phyloP scores from a whole-genome alignment of 2,329 filamentous ascomycete species.

The Pseudonectria foliicola region DNA sequence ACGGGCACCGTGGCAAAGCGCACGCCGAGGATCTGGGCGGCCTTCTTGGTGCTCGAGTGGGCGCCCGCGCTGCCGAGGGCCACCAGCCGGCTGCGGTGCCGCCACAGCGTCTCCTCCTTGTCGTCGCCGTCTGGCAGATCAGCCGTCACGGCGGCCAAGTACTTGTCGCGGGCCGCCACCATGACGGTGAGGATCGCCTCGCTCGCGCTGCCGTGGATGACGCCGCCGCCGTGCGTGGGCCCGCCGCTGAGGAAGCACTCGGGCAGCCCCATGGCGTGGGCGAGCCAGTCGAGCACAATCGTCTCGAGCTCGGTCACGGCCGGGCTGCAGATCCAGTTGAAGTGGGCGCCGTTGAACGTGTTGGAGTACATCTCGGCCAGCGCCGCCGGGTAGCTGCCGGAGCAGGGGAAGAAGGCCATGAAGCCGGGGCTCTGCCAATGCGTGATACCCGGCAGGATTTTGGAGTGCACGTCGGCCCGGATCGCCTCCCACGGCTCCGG shows the following conservation, averaged over 20 bases:
- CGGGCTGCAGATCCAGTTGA: slow-evolving; percentile 95
- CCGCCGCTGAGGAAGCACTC: slow-evolving; percentile 65
- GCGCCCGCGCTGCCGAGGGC: slow-evolving; percentile 72
- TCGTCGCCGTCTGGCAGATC: slow-evolving; percentile 45
- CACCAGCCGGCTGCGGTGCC: slow-evolving; percentile 51
- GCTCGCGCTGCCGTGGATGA: slow-evolving; percentile 88
- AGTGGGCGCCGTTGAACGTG: slow-evolving; percentile 81
- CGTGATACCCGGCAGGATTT: slow-evolving; percentile 87
- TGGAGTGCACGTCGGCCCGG: slow-evolving; percentile 71
- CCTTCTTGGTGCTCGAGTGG: slow-evolving; percentile 83
- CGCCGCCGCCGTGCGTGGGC: slow-evolving; percentile 68
- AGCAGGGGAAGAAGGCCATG: slow-evolving; percentile 90
- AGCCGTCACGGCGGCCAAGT: slow-evolving; percentile 54
- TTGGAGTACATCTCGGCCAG: slow-evolving; percentile 89
- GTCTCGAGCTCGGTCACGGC: slow-evolving; percentile 92
- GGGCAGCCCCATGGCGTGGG: slow-evolving; percentile 66
- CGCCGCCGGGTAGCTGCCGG: slow-evolving; percentile 74
- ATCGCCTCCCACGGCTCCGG: slow-evolving; percentile 73
- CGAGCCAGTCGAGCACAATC: slow-evolving; percentile 86
- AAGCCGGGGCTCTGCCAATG: slow-evolving; percentile 95
- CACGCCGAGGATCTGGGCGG: slow-evolving; percentile 78
- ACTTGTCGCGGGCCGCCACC: slow-evolving; percentile 79
- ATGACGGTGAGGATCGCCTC: slow-evolving; percentile 83
- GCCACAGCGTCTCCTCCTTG: slow-evolving; percentile 63
- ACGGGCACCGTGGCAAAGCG: slow-evolving; percentile 66